Conservation (phyloP, 441 rosid genomes). For the Adansonia madagascariensis region DNA sequence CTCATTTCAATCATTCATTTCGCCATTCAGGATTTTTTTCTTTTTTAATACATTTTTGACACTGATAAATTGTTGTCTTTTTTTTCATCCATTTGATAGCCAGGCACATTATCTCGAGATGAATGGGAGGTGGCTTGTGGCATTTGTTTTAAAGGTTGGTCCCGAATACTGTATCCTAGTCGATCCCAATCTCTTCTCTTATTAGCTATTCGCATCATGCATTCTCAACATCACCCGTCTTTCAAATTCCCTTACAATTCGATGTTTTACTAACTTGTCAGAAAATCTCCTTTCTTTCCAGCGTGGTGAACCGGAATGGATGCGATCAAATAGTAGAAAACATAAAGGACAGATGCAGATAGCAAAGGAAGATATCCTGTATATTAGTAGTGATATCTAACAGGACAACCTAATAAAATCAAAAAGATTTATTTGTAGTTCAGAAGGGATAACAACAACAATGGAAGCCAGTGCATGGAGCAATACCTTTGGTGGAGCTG, state of each 20-base stretch:
- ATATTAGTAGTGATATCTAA: constrained; percentile 43
- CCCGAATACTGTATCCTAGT: background rate
- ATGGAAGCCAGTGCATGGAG: background rate
- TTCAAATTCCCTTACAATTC: background rate
- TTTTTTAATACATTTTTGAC: background rate
- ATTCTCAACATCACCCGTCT: background rate
- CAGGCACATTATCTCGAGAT: constrained; percentile 88
- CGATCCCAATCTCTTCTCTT: background rate
- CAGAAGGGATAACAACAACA: background rate
- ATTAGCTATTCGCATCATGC: background rate
- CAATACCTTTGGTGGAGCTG: background rate
- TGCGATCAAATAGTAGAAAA: constrained; percentile 46
- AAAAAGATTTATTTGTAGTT: constrained; percentile 27
- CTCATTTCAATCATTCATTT: background rate
- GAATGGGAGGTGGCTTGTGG: constrained; percentile 98
- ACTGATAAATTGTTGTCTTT: background rate
- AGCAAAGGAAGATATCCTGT: constrained; percentile 68
- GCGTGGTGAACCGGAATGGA: constrained; percentile 76
- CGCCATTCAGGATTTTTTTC: no score
- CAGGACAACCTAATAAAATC: constrained; percentile 15
- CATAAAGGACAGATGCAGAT: constrained; percentile 83
- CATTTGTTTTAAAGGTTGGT: constrained; percentile 86
- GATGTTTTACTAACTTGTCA: background rate
- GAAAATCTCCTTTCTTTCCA: constrained; percentile 33
- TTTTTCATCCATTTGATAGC: constrained; percentile 4